Percentiles rank a stretch among this genome's conserved stretches.
Conservation (phyloP, 163 green algal genomes). For the Volvox carteri region DNA sequence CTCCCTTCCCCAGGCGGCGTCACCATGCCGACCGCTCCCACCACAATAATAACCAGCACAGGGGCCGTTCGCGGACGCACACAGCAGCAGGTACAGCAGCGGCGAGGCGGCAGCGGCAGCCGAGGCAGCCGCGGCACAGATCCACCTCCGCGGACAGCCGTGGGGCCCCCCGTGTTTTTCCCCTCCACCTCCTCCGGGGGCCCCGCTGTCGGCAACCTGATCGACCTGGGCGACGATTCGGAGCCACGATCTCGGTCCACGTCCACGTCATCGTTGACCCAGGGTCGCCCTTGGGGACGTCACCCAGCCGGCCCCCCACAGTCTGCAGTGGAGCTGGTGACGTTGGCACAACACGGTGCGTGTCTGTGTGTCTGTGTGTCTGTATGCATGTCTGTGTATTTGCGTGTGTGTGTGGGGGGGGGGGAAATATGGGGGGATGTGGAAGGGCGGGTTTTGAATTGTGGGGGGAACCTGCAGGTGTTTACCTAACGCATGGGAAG, state of each 20-base stretch:
- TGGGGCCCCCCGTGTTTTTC: background rate
- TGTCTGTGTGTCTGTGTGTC: background rate
- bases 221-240: constrained; percentile 30
- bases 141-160: background rate
- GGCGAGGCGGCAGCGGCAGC: background rate
- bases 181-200: background rate
- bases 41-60: constrained; percentile 3
- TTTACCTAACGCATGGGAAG: too few species aligned
- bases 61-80: background rate
- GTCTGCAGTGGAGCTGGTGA: constrained; percentile 29
- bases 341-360: constrained; percentile 1
- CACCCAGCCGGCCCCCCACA: background rate
- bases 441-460: too few species aligned
- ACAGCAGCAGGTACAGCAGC: constrained; percentile 23
- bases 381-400: too few species aligned
- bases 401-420: too few species aligned
- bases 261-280: too few species aligned
- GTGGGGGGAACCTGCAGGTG: too few species aligned
- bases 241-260: background rate
- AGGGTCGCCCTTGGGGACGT: background rate
- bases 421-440: too few species aligned
- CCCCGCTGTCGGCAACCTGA: constrained; percentile 11
- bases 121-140: background rate
- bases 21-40: background rate
- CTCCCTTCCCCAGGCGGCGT: too few species aligned